These are phyloP conservation scores for Paramarasmius palmivorus DNA, from an alignment of 1,284 basidiomycete species.

Conservation along the genomic window DNA sequence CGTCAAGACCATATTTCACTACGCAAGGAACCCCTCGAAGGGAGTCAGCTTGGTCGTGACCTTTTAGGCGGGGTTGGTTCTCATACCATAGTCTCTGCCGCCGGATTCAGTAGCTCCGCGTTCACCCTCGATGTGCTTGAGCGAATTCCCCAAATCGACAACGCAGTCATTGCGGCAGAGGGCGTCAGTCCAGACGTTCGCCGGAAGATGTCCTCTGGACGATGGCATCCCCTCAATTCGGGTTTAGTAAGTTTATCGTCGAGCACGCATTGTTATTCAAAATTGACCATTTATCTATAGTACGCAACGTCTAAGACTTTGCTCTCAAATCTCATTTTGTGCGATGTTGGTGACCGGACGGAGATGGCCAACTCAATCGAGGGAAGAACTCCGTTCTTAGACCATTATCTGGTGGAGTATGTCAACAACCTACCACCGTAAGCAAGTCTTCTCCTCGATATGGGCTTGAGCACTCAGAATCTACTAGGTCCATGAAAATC, in stretches of 20 bases:
- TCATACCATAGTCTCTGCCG: slow-evolving; percentile 3
- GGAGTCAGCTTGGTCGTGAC: slow-evolving; percentile 7
- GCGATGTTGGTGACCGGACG: slow-evolving; percentile 16
- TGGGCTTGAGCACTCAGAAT: background rate
- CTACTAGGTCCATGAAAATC: slow-evolving; percentile 16
- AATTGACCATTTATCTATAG: slow-evolving; percentile 3
- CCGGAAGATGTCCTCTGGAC: slow-evolving; percentile 7
- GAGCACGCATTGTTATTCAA: background rate
- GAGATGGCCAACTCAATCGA: slow-evolving; percentile 22
- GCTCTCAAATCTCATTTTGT: slow-evolving; percentile 17
- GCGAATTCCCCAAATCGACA: background rate
- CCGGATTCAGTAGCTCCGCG: slow-evolving; percentile 8
- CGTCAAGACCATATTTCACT: slow-evolving; percentile 11
- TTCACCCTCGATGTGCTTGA: background rate
- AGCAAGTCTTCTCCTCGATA: background rate
- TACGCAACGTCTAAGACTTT: slow-evolving; percentile 15
- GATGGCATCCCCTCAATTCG: slow-evolving; percentile 14
- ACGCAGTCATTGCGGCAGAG: background rate
- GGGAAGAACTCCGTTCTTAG: slow-evolving; percentile 20
- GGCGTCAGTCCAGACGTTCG: background rate
- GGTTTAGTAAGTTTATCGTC: background rate
- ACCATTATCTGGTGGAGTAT: slow-evolving; percentile 21
- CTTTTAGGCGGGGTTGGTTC: slow-evolving; percentile 11
- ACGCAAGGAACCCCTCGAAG: slow-evolving; percentile 5
- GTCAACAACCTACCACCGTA: slow-evolving; percentile 19